A percentile compares a stretch with the other conserved stretches of the same genome.
Conservation (phyloP, 495 filamentous ascomycete species). For the Schizothecium vesticola region DNA sequence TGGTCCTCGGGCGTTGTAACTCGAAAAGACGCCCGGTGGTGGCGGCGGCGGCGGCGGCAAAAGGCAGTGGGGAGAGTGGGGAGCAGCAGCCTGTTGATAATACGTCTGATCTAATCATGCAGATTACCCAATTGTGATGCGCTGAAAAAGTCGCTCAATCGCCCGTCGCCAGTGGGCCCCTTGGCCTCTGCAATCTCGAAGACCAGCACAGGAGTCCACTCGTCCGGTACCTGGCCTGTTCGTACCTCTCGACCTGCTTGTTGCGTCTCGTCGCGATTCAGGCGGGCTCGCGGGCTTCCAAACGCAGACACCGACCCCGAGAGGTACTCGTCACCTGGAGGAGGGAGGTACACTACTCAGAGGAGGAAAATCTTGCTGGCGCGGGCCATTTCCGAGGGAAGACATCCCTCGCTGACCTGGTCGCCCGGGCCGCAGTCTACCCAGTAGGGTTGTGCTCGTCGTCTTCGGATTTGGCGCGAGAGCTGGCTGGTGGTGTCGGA, state of each 20-base stretch:
- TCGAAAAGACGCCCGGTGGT: not conserved
- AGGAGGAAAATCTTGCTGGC: not conserved
- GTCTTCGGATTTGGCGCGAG: not conserved
- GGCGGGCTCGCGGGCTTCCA: conserved; percentile 12
- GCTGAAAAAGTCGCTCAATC: conserved; percentile 9
- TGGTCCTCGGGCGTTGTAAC: not conserved
- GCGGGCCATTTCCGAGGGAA: not conserved
- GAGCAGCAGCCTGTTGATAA: conserved; percentile 9
- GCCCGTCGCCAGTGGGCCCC: conserved; percentile 9
- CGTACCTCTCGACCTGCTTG: conserved; percentile 5
- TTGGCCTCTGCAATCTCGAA: conserved; percentile 19
- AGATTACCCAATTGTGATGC: conserved; percentile 12
- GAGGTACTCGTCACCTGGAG: conserved; percentile 9
- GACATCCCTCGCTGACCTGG: not conserved
- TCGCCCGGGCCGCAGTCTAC: not conserved
- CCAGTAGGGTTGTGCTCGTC: not conserved
- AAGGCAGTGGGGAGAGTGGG: not conserved
- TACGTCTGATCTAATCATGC: conserved; percentile 15
- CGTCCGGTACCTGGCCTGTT: not conserved
- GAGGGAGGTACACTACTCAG: not conserved
- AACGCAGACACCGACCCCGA: conserved; percentile 18
- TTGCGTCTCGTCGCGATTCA: conserved; percentile 12
- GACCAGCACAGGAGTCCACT: not conserved
- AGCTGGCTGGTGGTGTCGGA: not conserved
- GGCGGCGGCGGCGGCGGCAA: not conserved